Conservation (phyloP, 176 grass and related monocot genomes). For the Carex kokanica region DNA sequence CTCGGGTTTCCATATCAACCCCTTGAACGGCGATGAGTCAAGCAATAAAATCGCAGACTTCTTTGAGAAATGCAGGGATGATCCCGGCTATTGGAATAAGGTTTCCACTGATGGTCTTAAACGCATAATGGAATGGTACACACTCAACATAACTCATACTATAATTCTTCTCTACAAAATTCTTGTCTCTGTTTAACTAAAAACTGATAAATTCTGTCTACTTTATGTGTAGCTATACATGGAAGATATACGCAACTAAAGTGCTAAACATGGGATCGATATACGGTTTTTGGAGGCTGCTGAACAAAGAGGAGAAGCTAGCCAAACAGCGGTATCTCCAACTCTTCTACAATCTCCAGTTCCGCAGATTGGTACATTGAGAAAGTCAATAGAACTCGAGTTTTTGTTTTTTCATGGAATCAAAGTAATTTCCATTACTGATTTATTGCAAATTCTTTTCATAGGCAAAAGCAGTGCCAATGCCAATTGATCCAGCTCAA, state of each 20-base stretch:
- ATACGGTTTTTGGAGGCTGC: conserved; percentile 79
- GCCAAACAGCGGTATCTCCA: conserved; percentile 68
- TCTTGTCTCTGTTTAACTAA: neutral
- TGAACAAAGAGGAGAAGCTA: conserved; percentile 65
- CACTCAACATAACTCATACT: neutral
- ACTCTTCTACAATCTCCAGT: conserved; percentile 83
- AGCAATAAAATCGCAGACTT: conserved; percentile 77
- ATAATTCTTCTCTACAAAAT: neutral
- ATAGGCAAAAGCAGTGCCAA: conserved; percentile 47
- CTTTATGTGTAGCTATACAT: conserved; percentile 67
- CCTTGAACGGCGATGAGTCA: conserved; percentile 56
- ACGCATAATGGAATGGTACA: conserved; percentile 88
- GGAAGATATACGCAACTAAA: conserved; percentile 91
- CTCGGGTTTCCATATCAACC: conserved; percentile 93
- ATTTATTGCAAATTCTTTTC: neutral
- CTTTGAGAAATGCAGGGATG: conserved; percentile 79
- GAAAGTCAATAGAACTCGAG: neutral
- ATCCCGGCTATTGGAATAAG: conserved; percentile 81
- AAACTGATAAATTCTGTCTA: neutral
- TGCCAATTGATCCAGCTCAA: conserved; percentile 17
- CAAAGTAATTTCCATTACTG: neutral
- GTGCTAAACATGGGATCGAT: conserved; percentile 80
- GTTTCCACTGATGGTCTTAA: conserved; percentile 81
- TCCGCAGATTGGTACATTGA: conserved; percentile 62
- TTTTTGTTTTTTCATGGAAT: neutral